These are phyloP conservation scores for Westerdykella aurantiaca DNA, from an alignment of 2,329 filamentous ascomycete species.

Conservation along the genomic window DNA sequence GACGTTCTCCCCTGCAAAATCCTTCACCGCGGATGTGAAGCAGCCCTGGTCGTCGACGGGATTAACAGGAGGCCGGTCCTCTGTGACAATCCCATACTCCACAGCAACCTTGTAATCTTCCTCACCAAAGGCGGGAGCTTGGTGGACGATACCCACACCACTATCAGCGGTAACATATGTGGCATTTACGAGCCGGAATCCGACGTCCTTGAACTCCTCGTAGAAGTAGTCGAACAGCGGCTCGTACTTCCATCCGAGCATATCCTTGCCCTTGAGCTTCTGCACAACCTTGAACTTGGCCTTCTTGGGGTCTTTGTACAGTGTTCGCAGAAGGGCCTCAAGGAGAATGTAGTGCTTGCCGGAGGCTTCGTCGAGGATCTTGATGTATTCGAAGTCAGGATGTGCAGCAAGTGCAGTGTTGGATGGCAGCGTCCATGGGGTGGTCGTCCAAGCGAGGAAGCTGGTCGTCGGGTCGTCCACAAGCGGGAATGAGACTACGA, in stretches of 20 bases:
- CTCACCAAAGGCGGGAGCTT: constrained; percentile 88
- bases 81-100: constrained; percentile 69
- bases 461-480: constrained; percentile 67
- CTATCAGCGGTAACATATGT: constrained; percentile 83
- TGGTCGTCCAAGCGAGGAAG: constrained; percentile 84
- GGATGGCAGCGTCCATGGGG: constrained; percentile 79
- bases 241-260: constrained; percentile 84
- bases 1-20: constrained; percentile 83
- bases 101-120: constrained; percentile 87
- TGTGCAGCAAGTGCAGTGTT: constrained; percentile 73
- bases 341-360: constrained; percentile 81
- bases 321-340: constrained; percentile 70
- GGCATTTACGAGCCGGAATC: constrained; percentile 76
- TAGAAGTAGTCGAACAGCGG: constrained; percentile 88
- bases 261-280: constrained; percentile 74
- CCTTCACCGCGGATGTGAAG: constrained; percentile 69
- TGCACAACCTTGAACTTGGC: constrained; percentile 81
- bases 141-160: constrained; percentile 90
- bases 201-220: constrained; percentile 78
- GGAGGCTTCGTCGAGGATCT: constrained; percentile 75
- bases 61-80: constrained; percentile 75
- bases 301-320: constrained; percentile 95
- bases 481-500: constrained; percentile 83
- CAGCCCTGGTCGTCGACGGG: constrained; percentile 80
- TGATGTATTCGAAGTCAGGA: constrained; percentile 79